Conservation (phyloP, 1,139 yeast species). For the Eremothecium gossypii region DNA sequence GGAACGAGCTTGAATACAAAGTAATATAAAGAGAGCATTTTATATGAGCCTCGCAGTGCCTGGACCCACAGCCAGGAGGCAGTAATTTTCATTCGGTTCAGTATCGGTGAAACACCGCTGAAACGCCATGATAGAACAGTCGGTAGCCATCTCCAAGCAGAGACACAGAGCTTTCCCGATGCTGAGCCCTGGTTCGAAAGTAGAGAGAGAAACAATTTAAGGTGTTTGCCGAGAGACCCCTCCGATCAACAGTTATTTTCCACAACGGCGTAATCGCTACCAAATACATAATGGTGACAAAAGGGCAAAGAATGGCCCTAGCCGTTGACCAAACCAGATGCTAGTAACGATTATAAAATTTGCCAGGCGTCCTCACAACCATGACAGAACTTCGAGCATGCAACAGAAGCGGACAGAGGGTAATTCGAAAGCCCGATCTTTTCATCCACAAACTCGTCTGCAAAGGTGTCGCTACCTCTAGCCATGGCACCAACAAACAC, state of each 20-base stretch:
- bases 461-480: slow-evolving; percentile 92
- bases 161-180: no score
- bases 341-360: slow-evolving; percentile 38
- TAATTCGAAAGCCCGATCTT: slow-evolving; percentile 92
- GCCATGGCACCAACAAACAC: slow-evolving; percentile 99
- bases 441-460: slow-evolving; percentile 94
- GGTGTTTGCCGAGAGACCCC: background rate
- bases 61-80: no score
- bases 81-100: no score
- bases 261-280: background rate
- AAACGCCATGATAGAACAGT: no score
- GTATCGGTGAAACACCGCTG: no score
- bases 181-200: no score
- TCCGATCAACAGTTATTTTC: background rate
- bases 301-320: background rate
- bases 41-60: no score
- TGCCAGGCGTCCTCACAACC: slow-evolving; percentile 98
- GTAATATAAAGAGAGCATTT: no score
- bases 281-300: background rate
- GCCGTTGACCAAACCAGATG: background rate
- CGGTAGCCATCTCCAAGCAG: no score
- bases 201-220: no score
- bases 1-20: no score
- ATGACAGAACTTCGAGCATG: slow-evolving; percentile 95
- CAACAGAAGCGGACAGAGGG: slow-evolving; percentile 94